A percentile compares a stretch with the other conserved stretches of the same genome.
These are phyloP conservation scores for Aspergillus tamarii DNA, from an alignment of 2,329 filamentous ascomycete genomes.

Conservation along the genomic window DNA sequence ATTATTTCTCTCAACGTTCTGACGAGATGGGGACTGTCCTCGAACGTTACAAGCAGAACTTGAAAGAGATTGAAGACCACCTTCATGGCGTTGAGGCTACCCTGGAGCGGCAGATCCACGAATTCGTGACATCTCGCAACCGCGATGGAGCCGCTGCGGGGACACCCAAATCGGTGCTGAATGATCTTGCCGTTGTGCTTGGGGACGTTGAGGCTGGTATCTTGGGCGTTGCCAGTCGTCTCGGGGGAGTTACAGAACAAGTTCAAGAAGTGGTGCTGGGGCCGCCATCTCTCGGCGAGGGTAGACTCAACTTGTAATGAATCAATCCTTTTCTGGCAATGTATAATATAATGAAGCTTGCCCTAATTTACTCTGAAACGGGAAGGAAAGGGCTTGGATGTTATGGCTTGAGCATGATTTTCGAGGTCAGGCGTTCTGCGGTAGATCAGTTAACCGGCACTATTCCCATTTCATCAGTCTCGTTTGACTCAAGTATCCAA, in stretches of 20 bases:
- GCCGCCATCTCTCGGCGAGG: constrained; percentile 33
- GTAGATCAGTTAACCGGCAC: constrained; percentile 4
- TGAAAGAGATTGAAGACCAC: constrained; percentile 68
- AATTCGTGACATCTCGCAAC: constrained; percentile 50
- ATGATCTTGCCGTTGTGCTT: constrained; percentile 60
- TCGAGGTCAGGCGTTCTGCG: constrained; percentile 12
- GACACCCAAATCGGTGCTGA: constrained; percentile 50
- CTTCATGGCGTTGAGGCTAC: constrained; percentile 65
- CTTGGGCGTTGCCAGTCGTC: constrained; percentile 63
- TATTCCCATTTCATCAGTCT: background rate
- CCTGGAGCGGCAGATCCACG: constrained; percentile 63
- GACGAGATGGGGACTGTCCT: constrained; percentile 65
- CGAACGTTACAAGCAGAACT: constrained; percentile 59
- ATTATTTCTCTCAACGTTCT: constrained; percentile 65
- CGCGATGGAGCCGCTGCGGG: constrained; percentile 42
- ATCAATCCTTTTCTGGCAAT: constrained; percentile 2
- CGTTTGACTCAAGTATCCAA: background rate
- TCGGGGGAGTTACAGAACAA: constrained; percentile 63
- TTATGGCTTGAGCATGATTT: constrained; percentile 15
- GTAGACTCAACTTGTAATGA: constrained; percentile 28
- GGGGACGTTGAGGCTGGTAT: constrained; percentile 69
- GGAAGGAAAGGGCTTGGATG: background rate
- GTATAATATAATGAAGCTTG: constrained; percentile 17
- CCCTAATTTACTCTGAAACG: background rate
- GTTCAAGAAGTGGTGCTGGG: constrained; percentile 61